These are phyloP conservation scores for Fusarium scirpi DNA, from an alignment of 2,329 filamentous ascomycete genomes.

Conservation along the genomic window DNA sequence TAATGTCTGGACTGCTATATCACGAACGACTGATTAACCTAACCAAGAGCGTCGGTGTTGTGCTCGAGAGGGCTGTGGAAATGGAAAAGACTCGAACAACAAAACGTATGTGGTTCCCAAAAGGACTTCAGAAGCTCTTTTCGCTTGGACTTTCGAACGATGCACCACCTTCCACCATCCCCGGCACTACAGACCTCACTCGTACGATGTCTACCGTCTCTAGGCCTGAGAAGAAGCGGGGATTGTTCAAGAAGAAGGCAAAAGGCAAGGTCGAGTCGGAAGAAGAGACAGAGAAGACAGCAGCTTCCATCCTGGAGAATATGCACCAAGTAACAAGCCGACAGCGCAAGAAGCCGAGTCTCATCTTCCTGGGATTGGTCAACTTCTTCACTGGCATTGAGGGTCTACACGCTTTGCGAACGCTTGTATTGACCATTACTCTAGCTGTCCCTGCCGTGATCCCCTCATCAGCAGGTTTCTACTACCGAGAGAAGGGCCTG, in stretches of 20 bases:
- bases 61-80: slow-evolving; percentile 9
- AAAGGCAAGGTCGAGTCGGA: background rate
- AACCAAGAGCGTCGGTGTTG: background rate
- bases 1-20: slow-evolving; percentile 20
- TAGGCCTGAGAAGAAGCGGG: slow-evolving; percentile 10
- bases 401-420: slow-evolving; percentile 13
- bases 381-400: slow-evolving; percentile 19
- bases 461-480: slow-evolving; percentile 29
- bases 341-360: slow-evolving; percentile 14
- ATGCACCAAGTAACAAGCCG: slow-evolving; percentile 20
- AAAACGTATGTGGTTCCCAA: slow-evolving; percentile 11
- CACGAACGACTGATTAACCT: slow-evolving; percentile 20
- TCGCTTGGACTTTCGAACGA: slow-evolving; percentile 8
- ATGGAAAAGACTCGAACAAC: slow-evolving; percentile 7
- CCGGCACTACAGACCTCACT: background rate
- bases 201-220: slow-evolving; percentile 14
- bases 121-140: slow-evolving; percentile 14
- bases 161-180: slow-evolving; percentile 17
- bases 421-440: slow-evolving; percentile 6
- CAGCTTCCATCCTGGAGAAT: background rate
- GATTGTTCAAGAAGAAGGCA: slow-evolving; percentile 11
- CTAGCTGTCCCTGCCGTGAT: slow-evolving; percentile 18
- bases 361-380: slow-evolving; percentile 2
- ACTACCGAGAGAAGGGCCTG: slow-evolving; percentile 36
- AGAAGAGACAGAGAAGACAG: background rate